Percentiles rank a stretch among this genome's conserved stretches.
Evolutionary conservation across 495 filamentous ascomycete species (phyloP).

Genomic region (Penicillium subrubescens): DNA sequence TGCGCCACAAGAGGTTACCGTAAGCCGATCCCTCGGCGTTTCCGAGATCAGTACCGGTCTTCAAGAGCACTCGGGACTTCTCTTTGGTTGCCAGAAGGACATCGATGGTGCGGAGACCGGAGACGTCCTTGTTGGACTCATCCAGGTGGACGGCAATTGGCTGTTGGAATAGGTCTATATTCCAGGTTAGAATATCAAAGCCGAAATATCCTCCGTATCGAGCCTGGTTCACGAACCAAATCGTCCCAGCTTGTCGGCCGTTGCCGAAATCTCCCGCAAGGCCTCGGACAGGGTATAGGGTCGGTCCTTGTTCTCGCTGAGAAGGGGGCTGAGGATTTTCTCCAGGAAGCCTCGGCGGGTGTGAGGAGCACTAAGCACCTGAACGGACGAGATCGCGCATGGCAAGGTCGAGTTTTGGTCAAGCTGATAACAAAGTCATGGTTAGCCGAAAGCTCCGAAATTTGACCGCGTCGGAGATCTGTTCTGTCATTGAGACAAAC

Average conservation of each 20-base stretch:
- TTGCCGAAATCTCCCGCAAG: constrained; percentile 65
- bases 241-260: constrained; percentile 71
- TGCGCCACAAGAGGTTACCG: constrained; percentile 77
- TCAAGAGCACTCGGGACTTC: constrained; percentile 75
- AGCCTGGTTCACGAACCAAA: constrained; percentile 62
- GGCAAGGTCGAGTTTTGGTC: constrained; percentile 77
- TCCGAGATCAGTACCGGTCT: constrained; percentile 90
- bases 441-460: constrained; percentile 19
- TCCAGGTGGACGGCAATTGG: constrained; percentile 81
- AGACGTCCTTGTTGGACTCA: constrained; percentile 60
- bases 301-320: constrained; percentile 64
- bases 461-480: neutral
- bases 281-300: constrained; percentile 78
- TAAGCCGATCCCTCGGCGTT: constrained; percentile 92
- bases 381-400: constrained; percentile 78
- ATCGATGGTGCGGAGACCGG: constrained; percentile 68
- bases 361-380: constrained; percentile 73
- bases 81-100: constrained; percentile 76
- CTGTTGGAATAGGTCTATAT: constrained; percentile 80
- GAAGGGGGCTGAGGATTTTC: constrained; percentile 72
- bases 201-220: neutral
- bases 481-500: neutral
- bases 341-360: constrained; percentile 81
- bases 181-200: constrained; percentile 16
- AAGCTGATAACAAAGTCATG: constrained; percentile 53